Base-by-base conservation (phyloP, 805 yeast species). In the Yarrowia hollandica region DNA sequence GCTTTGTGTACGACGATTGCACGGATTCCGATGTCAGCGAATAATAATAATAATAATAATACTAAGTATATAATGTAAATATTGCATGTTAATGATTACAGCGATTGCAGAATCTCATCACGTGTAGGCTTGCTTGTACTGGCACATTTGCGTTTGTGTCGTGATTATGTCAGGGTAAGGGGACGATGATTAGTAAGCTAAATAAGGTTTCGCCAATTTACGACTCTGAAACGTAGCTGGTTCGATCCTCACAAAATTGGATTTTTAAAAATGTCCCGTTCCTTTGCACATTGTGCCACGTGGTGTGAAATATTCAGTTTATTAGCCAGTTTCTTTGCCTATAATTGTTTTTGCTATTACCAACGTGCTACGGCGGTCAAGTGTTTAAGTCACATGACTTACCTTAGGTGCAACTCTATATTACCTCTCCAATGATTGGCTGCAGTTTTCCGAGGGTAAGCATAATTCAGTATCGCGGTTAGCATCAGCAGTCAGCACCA, bases 21-120 rank as follows among this genome's bases (percentile, higher is more conserved):
- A 48, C 38, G 5, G 55, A 48, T 11, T 14, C 23, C 10, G 55
- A 48, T 48, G 55, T 48, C 39, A 48, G 55, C 18, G 55, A 48
- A 19, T 48, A 33, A 33, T 21, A 12, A 14, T 26, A 25, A 22
- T 41, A 19, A 31, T 30, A n/a, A n/a, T n/a, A n/a, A n/a, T n/a
- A n/a, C n/a, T n/a, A 41, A 41, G 48, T 44, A 31, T 44, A 31
- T 33, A 48, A 48, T 48, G 55, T 48, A 48, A 31, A 48, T 48
- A 48, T 48, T 31, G 55, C 39, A 48, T 48, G 52, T 26, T 41
- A 28, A 44, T 28, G n/a, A n/a, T 25, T 25, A 25, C n/a, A n/a
- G n/a, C n/a, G n/a, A n/a, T n/a, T n/a, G n/a, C n/a, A n/a, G n/a
- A n/a, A n/a, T n/a, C n/a, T n/a, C n/a, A n/a, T n/a, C n/a, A n/a